phyloP scores from a whole-genome alignment of 78 protist genomes.

The Dictyostelium intermedium region DNA sequence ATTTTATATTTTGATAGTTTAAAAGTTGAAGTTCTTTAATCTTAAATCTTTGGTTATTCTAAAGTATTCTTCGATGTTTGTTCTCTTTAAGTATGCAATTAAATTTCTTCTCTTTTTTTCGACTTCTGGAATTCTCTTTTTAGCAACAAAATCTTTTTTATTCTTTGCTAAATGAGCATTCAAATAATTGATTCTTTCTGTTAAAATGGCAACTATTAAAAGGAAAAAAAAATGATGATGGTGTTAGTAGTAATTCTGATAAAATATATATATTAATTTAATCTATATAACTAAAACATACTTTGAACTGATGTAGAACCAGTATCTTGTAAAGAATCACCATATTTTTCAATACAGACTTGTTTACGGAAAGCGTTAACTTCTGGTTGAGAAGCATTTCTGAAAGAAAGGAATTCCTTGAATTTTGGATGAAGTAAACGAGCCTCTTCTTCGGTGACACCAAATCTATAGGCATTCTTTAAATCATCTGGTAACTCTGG shows the following conservation, averaged over 20 bases:
- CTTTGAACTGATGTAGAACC: constrained; percentile 68
- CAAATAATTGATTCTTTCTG: constrained; percentile 46
- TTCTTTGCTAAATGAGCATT: constrained; percentile 43
- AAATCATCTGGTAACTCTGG: constrained; percentile 66
- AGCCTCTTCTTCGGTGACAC: constrained; percentile 73
- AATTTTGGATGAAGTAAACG: constrained; percentile 61
- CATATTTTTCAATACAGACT: constrained; percentile 53
- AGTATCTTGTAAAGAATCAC: constrained; percentile 25
- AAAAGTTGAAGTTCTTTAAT: constrained; percentile 13
- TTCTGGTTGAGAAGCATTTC: constrained; percentile 62
- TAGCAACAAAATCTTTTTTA: constrained; percentile 46
- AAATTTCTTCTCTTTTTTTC: constrained; percentile 42
- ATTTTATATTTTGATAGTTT: neutral
- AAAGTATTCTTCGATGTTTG: constrained; percentile 50
- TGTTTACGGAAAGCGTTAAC: constrained; percentile 23
- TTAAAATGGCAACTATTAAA: constrained; percentile 33
- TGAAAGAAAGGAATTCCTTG: constrained; percentile 53
- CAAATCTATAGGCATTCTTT: constrained; percentile 45
- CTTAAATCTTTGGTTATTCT: constrained; percentile 55
- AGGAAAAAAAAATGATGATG: neutral
- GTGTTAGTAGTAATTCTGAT: no score
- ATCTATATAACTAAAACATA: neutral
- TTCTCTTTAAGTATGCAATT: constrained; percentile 59
- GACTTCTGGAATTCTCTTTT: constrained; percentile 2
- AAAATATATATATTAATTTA: no score